Base-by-base conservation (phyloP, 768 basidiomycete species). In the Naganishia friedmannii region DNA sequence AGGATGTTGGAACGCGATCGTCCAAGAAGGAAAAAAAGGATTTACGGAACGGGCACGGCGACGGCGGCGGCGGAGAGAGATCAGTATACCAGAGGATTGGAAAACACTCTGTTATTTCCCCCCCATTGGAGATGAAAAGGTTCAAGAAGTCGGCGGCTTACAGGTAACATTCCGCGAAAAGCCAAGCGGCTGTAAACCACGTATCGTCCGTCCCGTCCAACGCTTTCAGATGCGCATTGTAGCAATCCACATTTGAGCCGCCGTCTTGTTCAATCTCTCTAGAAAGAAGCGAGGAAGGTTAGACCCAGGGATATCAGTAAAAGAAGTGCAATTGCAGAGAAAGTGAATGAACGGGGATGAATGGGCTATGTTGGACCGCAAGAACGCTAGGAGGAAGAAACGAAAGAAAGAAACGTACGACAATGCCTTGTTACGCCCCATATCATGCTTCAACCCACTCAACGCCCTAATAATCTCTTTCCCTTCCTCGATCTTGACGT, bases 151-250 rank as follows among this genome's bases (percentile, higher is more conserved):
- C n/a, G n/a, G n/a, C n/a, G n/a, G n/a, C 63, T 67, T 46, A 69
- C 70, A 77, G 63, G 66, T 82, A 89, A 73, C 83, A 96, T 89
- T 97, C 95, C 68, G 93, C 92, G 79, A 85, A 97, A n/a, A 99
- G 85, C 95, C 95, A 99, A 0, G 93, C 92, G 6, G 91, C 87
- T 9, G 87, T 90, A 77, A 92, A 93, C 95, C 95, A 99, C 0
- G 89, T 90, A 0, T 83, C 78, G 31, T 83, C 42, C 42, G 82
- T 82, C 1, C 90, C 84, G 80, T 67, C 23, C 42, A 42, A 42
- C 7, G 42, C 42, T 17, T 65, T 66, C 15, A 99, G 83, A 72
- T 92, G 89, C 0, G 82, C 74, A 73, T 99, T 97, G 82, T 93
- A 98, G n/a, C 84, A 81, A 0, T 86, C 84, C 5, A 87, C 82